Evolutionary conservation across 352 stramenopile genomes (phyloP).

Genomic region (Globisporangium heterothallicum): DNA sequence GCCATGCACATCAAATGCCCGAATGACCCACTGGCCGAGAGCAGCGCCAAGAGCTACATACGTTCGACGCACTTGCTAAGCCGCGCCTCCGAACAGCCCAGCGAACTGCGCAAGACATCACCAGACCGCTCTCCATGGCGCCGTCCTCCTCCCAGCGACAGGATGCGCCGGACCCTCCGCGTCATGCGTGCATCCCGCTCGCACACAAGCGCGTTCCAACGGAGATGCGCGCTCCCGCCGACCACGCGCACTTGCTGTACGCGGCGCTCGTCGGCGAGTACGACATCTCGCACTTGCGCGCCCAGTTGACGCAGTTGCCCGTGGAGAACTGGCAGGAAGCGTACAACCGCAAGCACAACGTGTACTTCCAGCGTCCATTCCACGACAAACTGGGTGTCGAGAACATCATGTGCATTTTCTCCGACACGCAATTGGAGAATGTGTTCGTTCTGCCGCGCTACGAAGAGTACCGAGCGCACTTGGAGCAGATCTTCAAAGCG

Average conservation of each 20-base stretch:
- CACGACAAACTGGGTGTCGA: conserved; percentile 95
- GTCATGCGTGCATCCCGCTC: conserved; percentile 34
- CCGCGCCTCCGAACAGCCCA: too few relatives aligned
- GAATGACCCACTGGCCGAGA: not conserved
- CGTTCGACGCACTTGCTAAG: too few relatives aligned
- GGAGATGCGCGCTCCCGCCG: conserved; percentile 33
- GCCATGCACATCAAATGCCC: not conserved
- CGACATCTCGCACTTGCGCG: conserved; percentile 32
- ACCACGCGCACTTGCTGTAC: conserved; percentile 34
- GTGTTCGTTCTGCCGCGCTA: conserved; percentile 92
- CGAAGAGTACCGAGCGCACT: conserved; percentile 28
- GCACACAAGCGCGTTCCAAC: conserved; percentile 50
- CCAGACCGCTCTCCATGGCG: too few relatives aligned
- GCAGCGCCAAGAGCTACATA: too few relatives aligned
- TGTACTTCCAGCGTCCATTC: conserved; percentile 85
- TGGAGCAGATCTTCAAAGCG: conserved; percentile 74
- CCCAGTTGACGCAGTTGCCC: conserved; percentile 30
- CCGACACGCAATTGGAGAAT: conserved; percentile 92
- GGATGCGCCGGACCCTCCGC: conserved; percentile 31
- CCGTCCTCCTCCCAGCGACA: conserved; percentile 16
- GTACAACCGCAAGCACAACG: conserved; percentile 62
- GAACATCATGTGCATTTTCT: conserved; percentile 95
- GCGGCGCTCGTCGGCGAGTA: conserved; percentile 35
- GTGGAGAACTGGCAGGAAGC: conserved; percentile 33
- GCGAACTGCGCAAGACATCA: too few relatives aligned